Conservation (phyloP, 2,329 filamentous ascomycete species). For the Nemania bipapillata region DNA sequence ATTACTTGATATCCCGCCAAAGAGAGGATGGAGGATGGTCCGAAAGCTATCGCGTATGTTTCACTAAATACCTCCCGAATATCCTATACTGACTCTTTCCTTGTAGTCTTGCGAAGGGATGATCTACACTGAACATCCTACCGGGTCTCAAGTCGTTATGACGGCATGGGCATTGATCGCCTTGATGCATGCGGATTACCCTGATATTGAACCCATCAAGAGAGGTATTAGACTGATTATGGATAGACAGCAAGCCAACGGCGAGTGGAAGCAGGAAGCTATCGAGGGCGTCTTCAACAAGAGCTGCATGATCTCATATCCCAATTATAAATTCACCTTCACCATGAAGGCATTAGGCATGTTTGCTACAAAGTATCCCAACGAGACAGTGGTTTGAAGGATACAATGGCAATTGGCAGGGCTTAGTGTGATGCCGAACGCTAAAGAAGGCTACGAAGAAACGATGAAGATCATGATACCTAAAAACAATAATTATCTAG, state of each 20-base stretch:
- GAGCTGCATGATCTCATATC: constrained; percentile 98
- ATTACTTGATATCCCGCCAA: constrained; percentile 87
- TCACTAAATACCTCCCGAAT: not conserved
- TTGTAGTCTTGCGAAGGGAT: constrained; percentile 77
- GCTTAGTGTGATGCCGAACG: not conserved
- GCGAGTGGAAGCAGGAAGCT: constrained; percentile 93
- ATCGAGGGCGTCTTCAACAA: constrained; percentile 99
- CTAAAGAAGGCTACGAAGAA: not conserved
- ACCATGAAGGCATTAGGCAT: constrained; percentile 92
- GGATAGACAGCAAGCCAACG: constrained; percentile 83
- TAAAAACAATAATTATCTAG: not conserved
- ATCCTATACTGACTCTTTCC: constrained; percentile 15
- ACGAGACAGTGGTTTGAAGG: constrained; percentile 64
- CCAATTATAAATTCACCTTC: constrained; percentile 98
- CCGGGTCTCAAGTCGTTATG: constrained; percentile 88
- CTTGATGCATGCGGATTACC: constrained; percentile 84
- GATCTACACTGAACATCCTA: constrained; percentile 77
- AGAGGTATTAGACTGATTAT: constrained; percentile 84
- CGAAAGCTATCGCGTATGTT: constrained; percentile 80
- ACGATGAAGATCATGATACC: not conserved
- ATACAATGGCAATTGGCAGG: not conserved
- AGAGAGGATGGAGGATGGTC: constrained; percentile 94
- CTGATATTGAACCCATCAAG: constrained; percentile 75
- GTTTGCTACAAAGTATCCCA: constrained; percentile 78
- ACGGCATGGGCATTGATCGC: constrained; percentile 90